A percentile compares a stretch with the other conserved stretches of the same genome.
Conservation (phyloP, 352 stramenopile genomes). For the Pythium rishiriense region DNA sequence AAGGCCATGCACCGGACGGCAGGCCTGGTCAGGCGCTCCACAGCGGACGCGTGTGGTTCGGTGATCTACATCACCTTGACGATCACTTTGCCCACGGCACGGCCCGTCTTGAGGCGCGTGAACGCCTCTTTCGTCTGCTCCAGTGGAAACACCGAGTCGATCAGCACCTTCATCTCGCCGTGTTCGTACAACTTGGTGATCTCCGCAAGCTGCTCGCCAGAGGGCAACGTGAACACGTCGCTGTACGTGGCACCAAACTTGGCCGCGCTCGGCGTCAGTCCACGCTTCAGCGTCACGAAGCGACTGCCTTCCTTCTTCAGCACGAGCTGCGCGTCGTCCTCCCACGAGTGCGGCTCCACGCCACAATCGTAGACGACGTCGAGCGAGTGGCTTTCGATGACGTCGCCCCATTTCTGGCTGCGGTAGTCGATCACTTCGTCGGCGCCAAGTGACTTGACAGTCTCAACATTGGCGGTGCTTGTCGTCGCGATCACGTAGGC, state of each 20-base stretch:
- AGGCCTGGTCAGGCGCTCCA: no score
- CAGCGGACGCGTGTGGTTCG: no score
- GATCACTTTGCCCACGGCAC: conserved; percentile 30
- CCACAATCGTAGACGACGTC: conserved; percentile 26
- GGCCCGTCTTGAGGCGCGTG: conserved; percentile 37
- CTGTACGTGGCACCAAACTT: conserved; percentile 43
- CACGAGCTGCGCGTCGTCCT: conserved; percentile 35
- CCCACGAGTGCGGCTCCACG: conserved; percentile 29
- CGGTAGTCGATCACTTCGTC: conserved; percentile 53
- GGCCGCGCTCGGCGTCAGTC: conserved; percentile 38
- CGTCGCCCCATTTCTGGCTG: conserved; percentile 28
- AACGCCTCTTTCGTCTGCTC: conserved; percentile 43
- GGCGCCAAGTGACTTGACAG: conserved; percentile 39
- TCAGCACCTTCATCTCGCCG: conserved; percentile 30
- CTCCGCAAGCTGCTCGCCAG: conserved; percentile 29
- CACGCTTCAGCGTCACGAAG: conserved; percentile 35
- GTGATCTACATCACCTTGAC: no score
- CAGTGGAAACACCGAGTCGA: conserved; percentile 47
- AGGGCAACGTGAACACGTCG: conserved; percentile 16
- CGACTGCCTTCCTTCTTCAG: conserved; percentile 34
- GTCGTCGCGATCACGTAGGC: conserved; percentile 31
- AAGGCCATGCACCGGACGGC: no score
- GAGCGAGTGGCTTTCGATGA: conserved; percentile 13
- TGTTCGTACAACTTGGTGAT: conserved; percentile 39
- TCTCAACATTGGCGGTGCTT: conserved; percentile 37